Base-by-base conservation (phyloP, 148 eudicot species). In the Amaranthus hypochondriacus region DNA sequence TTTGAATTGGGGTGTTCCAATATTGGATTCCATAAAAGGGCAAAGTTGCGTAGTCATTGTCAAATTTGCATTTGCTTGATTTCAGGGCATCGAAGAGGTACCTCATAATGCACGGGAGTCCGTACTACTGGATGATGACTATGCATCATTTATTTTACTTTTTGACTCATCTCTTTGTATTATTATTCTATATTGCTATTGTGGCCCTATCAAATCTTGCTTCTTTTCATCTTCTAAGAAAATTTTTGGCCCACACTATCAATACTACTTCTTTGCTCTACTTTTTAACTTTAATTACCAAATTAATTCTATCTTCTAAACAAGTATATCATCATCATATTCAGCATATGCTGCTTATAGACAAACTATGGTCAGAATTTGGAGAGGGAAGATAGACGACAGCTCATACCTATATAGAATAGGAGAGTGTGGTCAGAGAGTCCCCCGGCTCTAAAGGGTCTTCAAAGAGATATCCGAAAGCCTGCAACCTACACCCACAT, bases 61-160 rank as follows among this genome's bases (percentile, higher is more conserved):
- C 72, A 57, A 47, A 50, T 68, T 39, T 51, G 4, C 13, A 39
- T 18, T 49, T n/a, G 21, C 12, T 18, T 60, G 10, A 60, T 28
- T 8, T 28, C 43, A 60, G 43, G 63, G 12, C 7, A 4, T 15
- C 44, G 39, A 5, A 58, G 39, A 8, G 39, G 63, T 60, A 60
- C 11, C 9, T 42, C 14, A 13, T 11, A 56, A 48, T 71, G 79
- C 75, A 70, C 70, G 75, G 70, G 43, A 49, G 12, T 64, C 75
- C 80, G 77, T 73, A 67, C 81, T 44, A 69, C 73, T 73, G 2
- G 15, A 47, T 68, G 49, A 73, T 42, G 56, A 60, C 62, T 55
- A 73, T 59, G 9, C 68, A 3, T 39, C 39, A 59, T 59, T 59
- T 59, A 2, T 44, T 11, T 42, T 47, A 42, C 56, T 78, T 59